phyloP scores from a whole-genome alignment of 2,329 filamentous ascomycete species.

The Trematosphaeria pertusa region DNA sequence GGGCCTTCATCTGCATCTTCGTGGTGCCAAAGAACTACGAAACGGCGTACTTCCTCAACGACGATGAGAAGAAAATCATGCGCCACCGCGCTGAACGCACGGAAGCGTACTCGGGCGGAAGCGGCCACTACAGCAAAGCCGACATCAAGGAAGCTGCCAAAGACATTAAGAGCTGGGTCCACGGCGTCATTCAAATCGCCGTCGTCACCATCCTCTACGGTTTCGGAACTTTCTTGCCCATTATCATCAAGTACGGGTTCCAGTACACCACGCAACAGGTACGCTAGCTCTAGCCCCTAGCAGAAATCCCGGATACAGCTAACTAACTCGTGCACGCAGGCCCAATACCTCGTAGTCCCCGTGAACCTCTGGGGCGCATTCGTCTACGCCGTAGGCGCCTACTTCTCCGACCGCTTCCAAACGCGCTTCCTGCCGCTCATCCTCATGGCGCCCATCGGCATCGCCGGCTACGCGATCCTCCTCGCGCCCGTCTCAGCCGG shows the following conservation, averaged over 20 bases:
- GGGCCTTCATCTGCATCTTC: constrained; percentile 37
- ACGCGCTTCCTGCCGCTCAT: constrained; percentile 48
- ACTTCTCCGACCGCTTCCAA: constrained; percentile 48
- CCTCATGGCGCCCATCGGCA: constrained; percentile 38
- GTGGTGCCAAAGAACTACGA: constrained; percentile 41
- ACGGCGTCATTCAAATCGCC: constrained; percentile 48
- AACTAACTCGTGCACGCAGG: too few species aligned
- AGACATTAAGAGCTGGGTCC: constrained; percentile 42
- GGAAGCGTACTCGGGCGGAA: constrained; percentile 39
- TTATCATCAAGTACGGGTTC: constrained; percentile 52
- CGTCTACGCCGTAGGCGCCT: constrained; percentile 49
- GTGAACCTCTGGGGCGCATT: constrained; percentile 52
- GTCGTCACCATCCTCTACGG: constrained; percentile 51
- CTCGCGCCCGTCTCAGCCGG: constrained; percentile 32
- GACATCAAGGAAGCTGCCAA: constrained; percentile 42
- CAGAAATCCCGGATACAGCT: constrained; percentile 19
- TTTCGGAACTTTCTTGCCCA: constrained; percentile 52
- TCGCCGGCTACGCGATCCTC: constrained; percentile 40
- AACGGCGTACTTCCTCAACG: constrained; percentile 43
- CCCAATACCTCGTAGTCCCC: constrained; percentile 50
- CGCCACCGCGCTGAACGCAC: constrained; percentile 34
- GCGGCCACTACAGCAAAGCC: constrained; percentile 34
- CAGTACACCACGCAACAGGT: constrained; percentile 49
- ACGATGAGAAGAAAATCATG: constrained; percentile 39
- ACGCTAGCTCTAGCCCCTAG: constrained; percentile 29